Conservation (phyloP, 805 yeast species). For the Monosporozyma yasuniensis region DNA sequence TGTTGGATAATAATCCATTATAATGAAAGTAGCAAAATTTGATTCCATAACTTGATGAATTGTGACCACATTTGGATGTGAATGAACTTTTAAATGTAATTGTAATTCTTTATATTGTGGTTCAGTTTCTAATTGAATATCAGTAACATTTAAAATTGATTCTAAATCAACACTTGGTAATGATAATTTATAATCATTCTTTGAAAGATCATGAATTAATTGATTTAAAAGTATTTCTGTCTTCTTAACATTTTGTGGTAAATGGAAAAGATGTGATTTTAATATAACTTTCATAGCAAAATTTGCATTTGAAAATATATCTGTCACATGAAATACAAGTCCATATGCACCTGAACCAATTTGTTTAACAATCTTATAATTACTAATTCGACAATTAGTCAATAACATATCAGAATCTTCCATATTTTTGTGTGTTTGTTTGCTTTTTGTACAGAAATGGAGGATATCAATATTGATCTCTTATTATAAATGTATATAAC, state of each 20-base stretch:
- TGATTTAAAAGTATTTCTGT: slow-evolving; percentile 22
- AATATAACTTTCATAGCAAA: slow-evolving; percentile 69
- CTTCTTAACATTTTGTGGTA: slow-evolving; percentile 13
- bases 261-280: slow-evolving; percentile 25
- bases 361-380: slow-evolving; percentile 30
- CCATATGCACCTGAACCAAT: slow-evolving; percentile 82
- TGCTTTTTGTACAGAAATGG: too few species aligned
- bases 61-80: slow-evolving; percentile 69
- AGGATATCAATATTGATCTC: too few species aligned
- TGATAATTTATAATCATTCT: slow-evolving; percentile 15
- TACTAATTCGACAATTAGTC: slow-evolving; percentile 27
- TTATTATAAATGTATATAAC: too few species aligned
- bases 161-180: slow-evolving; percentile 23
- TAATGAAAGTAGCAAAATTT: slow-evolving; percentile 49
- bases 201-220: slow-evolving; percentile 20
- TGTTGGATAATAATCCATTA: slow-evolving; percentile 82
- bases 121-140: slow-evolving; percentile 28
- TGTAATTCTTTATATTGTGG: slow-evolving; percentile 54
- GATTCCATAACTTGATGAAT: slow-evolving; percentile 66
- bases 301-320: slow-evolving; percentile 38
- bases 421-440: not conserved
- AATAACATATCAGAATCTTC: slow-evolving; percentile 1
- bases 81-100: slow-evolving; percentile 64
- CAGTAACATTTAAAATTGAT: slow-evolving; percentile 24
- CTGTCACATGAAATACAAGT: slow-evolving; percentile 60